These are phyloP conservation scores for Austroboletus niveus DNA, from an alignment of 1,284 basidiomycete genomes.

Conservation along the genomic window DNA sequence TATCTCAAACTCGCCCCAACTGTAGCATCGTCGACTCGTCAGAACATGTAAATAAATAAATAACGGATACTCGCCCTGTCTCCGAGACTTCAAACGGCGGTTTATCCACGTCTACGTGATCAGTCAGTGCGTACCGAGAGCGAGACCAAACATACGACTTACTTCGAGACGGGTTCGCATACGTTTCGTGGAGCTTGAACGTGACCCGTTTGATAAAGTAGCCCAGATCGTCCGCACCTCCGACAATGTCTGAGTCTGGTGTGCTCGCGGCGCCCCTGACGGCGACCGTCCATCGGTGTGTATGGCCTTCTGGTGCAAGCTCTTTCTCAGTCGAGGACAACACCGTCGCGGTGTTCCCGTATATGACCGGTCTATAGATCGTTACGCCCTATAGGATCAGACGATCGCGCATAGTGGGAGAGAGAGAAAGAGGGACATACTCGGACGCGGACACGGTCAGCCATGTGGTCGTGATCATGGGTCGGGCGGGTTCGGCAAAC, in stretches of 20 bases:
- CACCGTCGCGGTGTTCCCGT: slow-evolving; percentile 92
- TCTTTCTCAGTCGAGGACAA: slow-evolving; percentile 78
- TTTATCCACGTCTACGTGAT: slow-evolving; percentile 76
- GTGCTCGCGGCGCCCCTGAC: slow-evolving; percentile 76
- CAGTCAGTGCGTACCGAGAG: no score
- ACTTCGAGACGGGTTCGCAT: slow-evolving; percentile 89
- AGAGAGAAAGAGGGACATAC: slow-evolving; percentile 41
- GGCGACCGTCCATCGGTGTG: slow-evolving; percentile 96
- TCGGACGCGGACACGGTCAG: slow-evolving; percentile 71
- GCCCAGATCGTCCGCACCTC: slow-evolving; percentile 83
- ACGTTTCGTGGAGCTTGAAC: slow-evolving; percentile 98
- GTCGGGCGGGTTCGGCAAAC: slow-evolving; percentile 32
- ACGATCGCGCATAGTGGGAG: slow-evolving; percentile 3
- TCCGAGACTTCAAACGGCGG: slow-evolving; percentile 94
- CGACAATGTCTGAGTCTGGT: slow-evolving; percentile 67
- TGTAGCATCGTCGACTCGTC: slow-evolving; percentile 24
- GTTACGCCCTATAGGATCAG: slow-evolving; percentile 67
- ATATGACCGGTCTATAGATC: slow-evolving; percentile 90
- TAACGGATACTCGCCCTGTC: slow-evolving; percentile 62
- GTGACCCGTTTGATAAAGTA: slow-evolving; percentile 94
- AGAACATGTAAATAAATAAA: neutral
- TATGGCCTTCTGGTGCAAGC: slow-evolving; percentile 68
- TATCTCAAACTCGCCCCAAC: slow-evolving; percentile 99
- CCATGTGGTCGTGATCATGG: slow-evolving; percentile 43
- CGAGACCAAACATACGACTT: slow-evolving; percentile 28